Evolutionary conservation across 495 filamentous ascomycete genomes (phyloP).

Genomic region (Aspergillus avenaceus): DNA sequence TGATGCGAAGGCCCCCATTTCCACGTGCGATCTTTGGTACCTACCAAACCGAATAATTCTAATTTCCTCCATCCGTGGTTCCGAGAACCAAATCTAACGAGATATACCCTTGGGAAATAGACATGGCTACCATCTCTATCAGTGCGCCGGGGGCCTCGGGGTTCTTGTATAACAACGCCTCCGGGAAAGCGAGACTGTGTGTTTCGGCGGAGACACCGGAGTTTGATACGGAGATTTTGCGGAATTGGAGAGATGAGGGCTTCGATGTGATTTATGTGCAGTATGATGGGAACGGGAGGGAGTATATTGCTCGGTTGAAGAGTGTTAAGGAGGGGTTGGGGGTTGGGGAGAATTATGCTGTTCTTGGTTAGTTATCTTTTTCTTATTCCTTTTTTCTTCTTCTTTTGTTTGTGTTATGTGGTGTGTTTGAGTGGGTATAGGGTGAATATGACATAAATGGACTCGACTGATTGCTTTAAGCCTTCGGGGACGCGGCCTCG

Average conservation of each 20-base stretch:
- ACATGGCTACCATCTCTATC: conserved; percentile 38
- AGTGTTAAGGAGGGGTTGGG: conserved; percentile 41
- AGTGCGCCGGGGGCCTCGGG: conserved; percentile 33
- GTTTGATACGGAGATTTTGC: conserved; percentile 54
- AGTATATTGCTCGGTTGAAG: conserved; percentile 46
- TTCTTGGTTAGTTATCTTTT: conserved; percentile 36
- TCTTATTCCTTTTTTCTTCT: background rate
- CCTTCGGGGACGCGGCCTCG: conserved; percentile 56
- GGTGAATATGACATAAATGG: no score
- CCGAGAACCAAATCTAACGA: background rate
- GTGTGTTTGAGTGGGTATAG: no score
- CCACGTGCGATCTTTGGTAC: no score
- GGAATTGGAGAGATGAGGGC: conserved; percentile 62
- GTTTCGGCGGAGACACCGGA: conserved; percentile 59
- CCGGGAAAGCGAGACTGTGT: conserved; percentile 52
- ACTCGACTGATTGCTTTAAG: conserved; percentile 20
- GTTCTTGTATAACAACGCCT: conserved; percentile 38
- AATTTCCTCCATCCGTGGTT: background rate
- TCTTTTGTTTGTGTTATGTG: background rate
- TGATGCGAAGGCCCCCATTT: no score
- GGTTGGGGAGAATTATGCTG: conserved; percentile 46
- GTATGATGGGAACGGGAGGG: conserved; percentile 47
- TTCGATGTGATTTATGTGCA: conserved; percentile 62
- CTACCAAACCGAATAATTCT: background rate
- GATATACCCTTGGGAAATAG: no score